phyloP scores from a whole-genome alignment of 148 eudicot genomes.

The Hydrangea macrophylla region DNA sequence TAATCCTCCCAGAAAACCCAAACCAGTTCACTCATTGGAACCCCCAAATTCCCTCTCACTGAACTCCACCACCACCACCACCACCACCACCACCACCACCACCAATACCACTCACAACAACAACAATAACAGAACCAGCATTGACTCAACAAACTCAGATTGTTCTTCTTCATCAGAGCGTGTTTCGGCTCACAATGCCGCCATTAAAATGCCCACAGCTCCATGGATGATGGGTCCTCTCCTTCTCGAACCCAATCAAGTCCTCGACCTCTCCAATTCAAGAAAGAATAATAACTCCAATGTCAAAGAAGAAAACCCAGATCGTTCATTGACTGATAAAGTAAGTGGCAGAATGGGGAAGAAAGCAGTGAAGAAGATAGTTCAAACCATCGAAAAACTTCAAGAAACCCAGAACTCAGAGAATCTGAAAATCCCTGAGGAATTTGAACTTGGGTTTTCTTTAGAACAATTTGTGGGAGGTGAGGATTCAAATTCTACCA shows the following conservation, averaged over 20 bases:
- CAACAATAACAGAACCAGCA: constrained; percentile 3
- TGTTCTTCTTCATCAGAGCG: constrained; percentile 2
- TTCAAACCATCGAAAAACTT: constrained; percentile 46
- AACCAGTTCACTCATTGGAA: constrained; percentile 6
- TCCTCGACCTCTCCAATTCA: constrained; percentile 36
- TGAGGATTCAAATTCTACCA: constrained; percentile 12
- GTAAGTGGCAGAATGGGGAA: constrained; percentile 65
- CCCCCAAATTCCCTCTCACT: constrained; percentile 28
- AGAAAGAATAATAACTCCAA: constrained; percentile 23
- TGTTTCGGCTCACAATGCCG: too few species aligned
- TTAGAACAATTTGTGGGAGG: constrained; percentile 21
- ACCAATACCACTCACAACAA: constrained; percentile 6
- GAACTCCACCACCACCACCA: constrained; percentile 20
- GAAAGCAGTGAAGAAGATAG: constrained; percentile 54
- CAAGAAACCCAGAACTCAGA: constrained; percentile 32
- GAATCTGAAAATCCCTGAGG: constrained; percentile 26
- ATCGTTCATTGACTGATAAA: constrained; percentile 41
- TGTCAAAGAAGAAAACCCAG: constrained; percentile 19
- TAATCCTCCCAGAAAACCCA: constrained; percentile 25
- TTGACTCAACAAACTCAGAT: constrained; percentile 11
- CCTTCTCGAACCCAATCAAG: constrained; percentile 45
- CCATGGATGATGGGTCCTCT: constrained; percentile 84
- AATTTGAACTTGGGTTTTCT: constrained; percentile 41
- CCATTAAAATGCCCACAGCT: constrained; percentile 64
- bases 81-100: constrained; percentile 6